Evolutionary conservation across 352 stramenopile species (phyloP), one percentile per base, ranked within the genome.

Genomic region (Globisporangium solare): DNA sequence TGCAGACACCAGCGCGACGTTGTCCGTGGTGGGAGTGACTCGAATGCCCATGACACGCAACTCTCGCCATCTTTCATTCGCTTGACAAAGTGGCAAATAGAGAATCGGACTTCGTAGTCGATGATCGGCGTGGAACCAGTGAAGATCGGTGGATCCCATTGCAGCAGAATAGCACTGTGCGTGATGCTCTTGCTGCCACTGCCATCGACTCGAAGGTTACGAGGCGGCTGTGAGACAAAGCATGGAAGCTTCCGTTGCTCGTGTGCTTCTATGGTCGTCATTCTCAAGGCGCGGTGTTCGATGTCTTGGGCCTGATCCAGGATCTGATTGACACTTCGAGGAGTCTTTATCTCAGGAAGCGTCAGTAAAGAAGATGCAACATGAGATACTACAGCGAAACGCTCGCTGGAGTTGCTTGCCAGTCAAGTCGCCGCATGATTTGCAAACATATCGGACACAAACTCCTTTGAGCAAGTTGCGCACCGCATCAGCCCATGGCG

Each of bases 101-200:
- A 78, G 45, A 72, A 83, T 0, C n/a, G 65, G 4, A 92, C 43
- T 50, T 88, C 77, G 52, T 85, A 89, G 54, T 92, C 81, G 39
- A 85, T 66, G 61, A 92, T 83, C 10, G 62, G 63, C 21, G 70
- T 70, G 2, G 79, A 87, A 2, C 77, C 79, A 1, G 79, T 92
- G 58, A 92, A 89, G 52, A 89, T 89, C 0, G 81, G 81, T 14
- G 65, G 64, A 24, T 92, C 75, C 79, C 79, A 92, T 50, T 63
- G 24, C 40, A 89, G 56, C 1, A 68, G 54, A 27, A 92, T 51
- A 0, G 65, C 43, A 24, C 73, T 83, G 54, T 89, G 79, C 0
- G 58, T 60, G 41, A 77, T 58, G 8, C 56, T 35, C 10, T 35
- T 63, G 13, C 15, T 20, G 1, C 56, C 56, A 13, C 68, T 68